phyloP scores from a whole-genome alignment of 352 stramenopile species.

The Phytophthora vignae region DNA sequence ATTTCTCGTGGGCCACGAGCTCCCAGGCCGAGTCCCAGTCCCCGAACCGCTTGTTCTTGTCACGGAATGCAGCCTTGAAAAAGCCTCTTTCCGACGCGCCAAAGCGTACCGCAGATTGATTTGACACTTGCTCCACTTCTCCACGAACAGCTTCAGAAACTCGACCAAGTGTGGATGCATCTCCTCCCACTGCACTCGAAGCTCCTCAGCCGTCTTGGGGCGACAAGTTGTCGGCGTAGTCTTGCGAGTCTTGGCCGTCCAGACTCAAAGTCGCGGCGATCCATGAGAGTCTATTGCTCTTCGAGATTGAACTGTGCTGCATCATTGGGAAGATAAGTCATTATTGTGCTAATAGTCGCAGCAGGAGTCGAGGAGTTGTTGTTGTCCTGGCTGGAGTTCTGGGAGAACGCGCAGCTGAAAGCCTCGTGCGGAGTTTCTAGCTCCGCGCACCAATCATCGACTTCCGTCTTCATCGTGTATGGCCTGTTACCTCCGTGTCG shows the following conservation, averaged over 20 bases:
- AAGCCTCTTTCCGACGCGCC: background rate
- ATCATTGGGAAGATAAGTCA: too few relatives aligned
- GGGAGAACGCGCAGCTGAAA: background rate
- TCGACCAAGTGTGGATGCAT: background rate
- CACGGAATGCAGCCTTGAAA: background rate
- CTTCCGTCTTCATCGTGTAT: background rate
- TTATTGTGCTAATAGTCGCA: background rate
- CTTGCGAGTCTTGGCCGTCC: background rate
- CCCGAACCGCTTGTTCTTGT: conserved; percentile 11
- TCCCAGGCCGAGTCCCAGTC: conserved; percentile 1
- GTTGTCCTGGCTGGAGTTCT: background rate
- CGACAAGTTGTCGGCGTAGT: background rate
- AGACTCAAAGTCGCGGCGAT: background rate
- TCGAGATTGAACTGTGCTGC: background rate
- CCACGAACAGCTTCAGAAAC: background rate
- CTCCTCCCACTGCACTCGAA: background rate
- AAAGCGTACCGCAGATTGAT: background rate
- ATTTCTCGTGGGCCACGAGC: conserved; percentile 12
- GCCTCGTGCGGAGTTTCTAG: background rate
- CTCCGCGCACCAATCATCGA: background rate
- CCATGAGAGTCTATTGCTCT: background rate
- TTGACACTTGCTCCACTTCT: background rate
- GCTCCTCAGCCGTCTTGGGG: background rate
- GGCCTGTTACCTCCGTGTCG: too few relatives aligned
- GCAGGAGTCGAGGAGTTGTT: background rate